Percentiles rank a stretch among this genome's conserved stretches.
Evolutionary conservation across 345 rosid genomes (phyloP).

Genomic region (Sonneratia alba): DNA sequence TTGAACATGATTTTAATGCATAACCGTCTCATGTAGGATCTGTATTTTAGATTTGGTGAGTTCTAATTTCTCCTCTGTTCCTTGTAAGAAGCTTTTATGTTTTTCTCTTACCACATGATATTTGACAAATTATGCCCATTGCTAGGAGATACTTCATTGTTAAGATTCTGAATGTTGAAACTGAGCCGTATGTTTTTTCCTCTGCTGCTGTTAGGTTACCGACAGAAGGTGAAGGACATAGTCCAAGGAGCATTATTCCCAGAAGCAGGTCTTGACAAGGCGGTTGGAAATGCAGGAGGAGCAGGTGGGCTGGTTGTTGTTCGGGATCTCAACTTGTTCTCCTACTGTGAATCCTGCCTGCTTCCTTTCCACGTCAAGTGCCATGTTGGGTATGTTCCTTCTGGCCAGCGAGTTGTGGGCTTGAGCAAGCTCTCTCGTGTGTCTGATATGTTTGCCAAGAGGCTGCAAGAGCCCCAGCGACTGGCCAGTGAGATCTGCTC

Average conservation of each 20-base stretch:
- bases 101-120: not conserved
- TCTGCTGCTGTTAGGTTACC: constrained; percentile 45
- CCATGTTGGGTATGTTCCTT: constrained; percentile 84
- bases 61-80: too few relatives aligned
- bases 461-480: constrained; percentile 82
- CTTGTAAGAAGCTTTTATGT: not conserved
- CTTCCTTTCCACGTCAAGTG: constrained; percentile 83
- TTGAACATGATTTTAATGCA: not conserved
- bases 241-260: constrained; percentile 89
- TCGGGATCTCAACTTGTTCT: constrained; percentile 76
- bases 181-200: not conserved
- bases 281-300: constrained; percentile 77
- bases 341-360: constrained; percentile 87
- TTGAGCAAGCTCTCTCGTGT: constrained; percentile 92
- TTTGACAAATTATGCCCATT: not conserved
- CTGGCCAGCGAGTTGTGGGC: constrained; percentile 68
- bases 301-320: constrained; percentile 86
- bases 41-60: not conserved
- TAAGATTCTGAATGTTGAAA: not conserved
- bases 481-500: constrained; percentile 66
- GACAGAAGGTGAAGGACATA: constrained; percentile 54
- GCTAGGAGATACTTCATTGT: not conserved
- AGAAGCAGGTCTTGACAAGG: constrained; percentile 66
- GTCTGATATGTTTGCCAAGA: constrained; percentile 72
- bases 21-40: not conserved